Evolutionary conservation across 805 yeast genomes (phyloP).

Genomic region (Wickerhamomyces rabaulensis): DNA sequence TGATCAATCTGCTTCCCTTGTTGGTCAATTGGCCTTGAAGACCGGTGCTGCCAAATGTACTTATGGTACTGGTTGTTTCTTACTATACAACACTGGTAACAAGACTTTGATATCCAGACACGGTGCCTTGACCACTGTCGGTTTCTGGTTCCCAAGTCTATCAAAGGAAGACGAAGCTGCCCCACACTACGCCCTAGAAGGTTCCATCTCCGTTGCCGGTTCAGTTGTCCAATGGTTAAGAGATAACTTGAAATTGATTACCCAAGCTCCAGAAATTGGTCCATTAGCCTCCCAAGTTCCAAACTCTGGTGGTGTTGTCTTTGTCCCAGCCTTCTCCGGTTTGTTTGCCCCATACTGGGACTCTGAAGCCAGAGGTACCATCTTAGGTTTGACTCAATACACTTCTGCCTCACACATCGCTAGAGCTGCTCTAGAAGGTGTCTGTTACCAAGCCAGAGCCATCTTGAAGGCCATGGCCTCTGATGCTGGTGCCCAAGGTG

Average conservation of each 20-base stretch:
- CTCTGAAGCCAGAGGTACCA: slow-evolving; percentile 85
- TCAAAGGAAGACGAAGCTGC: slow-evolving; percentile 31
- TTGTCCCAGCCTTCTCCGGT: slow-evolving; percentile 93
- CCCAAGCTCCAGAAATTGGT: slow-evolving; percentile 81
- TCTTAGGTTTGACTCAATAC: slow-evolving; percentile 88
- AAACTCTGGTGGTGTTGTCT: slow-evolving; percentile 86
- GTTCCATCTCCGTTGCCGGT: slow-evolving; percentile 95
- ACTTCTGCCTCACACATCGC: slow-evolving; percentile 91
- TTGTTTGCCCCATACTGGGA: slow-evolving; percentile 96
- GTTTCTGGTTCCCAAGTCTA: slow-evolving; percentile 79
- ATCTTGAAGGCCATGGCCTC: slow-evolving; percentile 84
- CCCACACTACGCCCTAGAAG: slow-evolving; percentile 90
- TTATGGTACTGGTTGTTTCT: slow-evolving; percentile 93
- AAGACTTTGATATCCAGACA: slow-evolving; percentile 63
- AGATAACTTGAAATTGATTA: slow-evolving; percentile 80
- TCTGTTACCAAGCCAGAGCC: slow-evolving; percentile 89
- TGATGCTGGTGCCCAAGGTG: slow-evolving; percentile 59
- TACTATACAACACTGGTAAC: slow-evolving; percentile 81
- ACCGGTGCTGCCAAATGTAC: slow-evolving; percentile 91
- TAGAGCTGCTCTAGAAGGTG: slow-evolving; percentile 92
- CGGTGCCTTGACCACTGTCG: slow-evolving; percentile 87
- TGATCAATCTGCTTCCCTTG: slow-evolving; percentile 90
- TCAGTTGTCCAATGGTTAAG: slow-evolving; percentile 91
- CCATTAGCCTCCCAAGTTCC: slow-evolving; percentile 80
- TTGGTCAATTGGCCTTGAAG: slow-evolving; percentile 83